Percentiles rank a stretch among this genome's conserved stretches.
These are phyloP conservation scores for Lichenothelia convexa DNA, from an alignment of 495 filamentous ascomycete species.

Conservation along the genomic window DNA sequence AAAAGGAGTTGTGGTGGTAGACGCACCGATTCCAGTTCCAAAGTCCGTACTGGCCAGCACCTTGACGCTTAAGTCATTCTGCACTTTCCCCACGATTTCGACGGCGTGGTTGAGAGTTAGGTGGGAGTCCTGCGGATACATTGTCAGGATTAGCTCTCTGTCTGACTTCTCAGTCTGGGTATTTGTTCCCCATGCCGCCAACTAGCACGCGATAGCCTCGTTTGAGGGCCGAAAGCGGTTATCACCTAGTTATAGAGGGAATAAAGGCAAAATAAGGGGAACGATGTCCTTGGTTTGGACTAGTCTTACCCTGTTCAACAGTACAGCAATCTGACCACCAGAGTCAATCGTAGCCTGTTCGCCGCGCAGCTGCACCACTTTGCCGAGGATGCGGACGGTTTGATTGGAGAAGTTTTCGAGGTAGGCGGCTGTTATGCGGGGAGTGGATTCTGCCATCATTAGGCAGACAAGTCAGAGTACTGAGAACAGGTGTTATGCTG, in stretches of 20 bases:
- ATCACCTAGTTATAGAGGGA: not conserved
- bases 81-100: constrained; percentile 85
- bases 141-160: not conserved
- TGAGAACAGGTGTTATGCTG: too few species aligned
- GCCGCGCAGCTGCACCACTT: constrained; percentile 60
- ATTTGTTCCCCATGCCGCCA: too few species aligned
- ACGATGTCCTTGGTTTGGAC: not conserved
- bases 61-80: constrained; percentile 56
- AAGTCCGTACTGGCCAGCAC: constrained; percentile 64
- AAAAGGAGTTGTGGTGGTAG: too few species aligned
- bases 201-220: too few species aligned
- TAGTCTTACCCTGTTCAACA: constrained; percentile 47
- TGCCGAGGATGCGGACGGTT: constrained; percentile 72
- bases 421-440: constrained; percentile 23
- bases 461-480: too few species aligned
- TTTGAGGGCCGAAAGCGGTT: too few species aligned
- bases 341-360: constrained; percentile 65
- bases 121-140: constrained; percentile 46
- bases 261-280: not conserved
- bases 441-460: constrained; percentile 23
- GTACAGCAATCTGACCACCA: constrained; percentile 50
- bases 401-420: constrained; percentile 22
- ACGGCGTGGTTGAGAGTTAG: constrained; percentile 59
- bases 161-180: too few species aligned
- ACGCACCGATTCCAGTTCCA: constrained; percentile 50